These are phyloP conservation scores for Isoetes engelmannii DNA, from an alignment of 83 land plant species.

Conservation along the genomic window DNA sequence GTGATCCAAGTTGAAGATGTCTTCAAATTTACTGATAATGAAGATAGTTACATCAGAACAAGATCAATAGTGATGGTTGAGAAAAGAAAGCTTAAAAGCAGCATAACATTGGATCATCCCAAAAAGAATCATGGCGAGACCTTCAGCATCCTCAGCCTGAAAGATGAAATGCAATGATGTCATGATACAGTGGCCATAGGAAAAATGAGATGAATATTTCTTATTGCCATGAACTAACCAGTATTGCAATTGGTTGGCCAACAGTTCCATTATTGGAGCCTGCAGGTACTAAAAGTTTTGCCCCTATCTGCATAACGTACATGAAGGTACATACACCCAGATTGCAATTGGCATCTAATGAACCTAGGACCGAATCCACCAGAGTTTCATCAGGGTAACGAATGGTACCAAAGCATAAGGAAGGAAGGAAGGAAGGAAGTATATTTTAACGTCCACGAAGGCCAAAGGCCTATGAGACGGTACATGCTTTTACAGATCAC, in stretches of 20 bases:
- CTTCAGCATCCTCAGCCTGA: conserved; percentile 60
- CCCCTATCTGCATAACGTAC: too few relatives aligned
- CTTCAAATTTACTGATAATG: conserved; percentile 21
- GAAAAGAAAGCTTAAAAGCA: not conserved
- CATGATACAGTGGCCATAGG: not conserved
- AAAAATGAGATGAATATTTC: not conserved
- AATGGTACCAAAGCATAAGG: too few relatives aligned
- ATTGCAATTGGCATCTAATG: too few relatives aligned
- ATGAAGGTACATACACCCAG: too few relatives aligned
- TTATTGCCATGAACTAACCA: conserved; percentile 39
- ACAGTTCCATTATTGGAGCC: conserved; percentile 83
- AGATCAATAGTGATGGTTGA: not conserved
- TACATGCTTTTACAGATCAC: too few relatives aligned
- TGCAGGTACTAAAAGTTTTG: conserved; percentile 80
- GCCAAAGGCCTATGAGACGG: too few relatives aligned
- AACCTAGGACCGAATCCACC: too few relatives aligned
- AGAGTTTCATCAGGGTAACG: too few relatives aligned
- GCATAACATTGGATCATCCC: conserved; percentile 7
- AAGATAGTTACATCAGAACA: not conserved
- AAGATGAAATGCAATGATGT: not conserved
- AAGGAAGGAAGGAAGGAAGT: too few relatives aligned
- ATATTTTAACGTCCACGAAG: too few relatives aligned
- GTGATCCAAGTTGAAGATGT: conserved; percentile 23
- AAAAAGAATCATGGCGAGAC: conserved; percentile 26
- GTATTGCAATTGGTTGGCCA: conserved; percentile 73